Evolutionary conservation across 2,329 filamentous ascomycete genomes (phyloP).

Genomic region (Talaromyces verruculosus): DNA sequence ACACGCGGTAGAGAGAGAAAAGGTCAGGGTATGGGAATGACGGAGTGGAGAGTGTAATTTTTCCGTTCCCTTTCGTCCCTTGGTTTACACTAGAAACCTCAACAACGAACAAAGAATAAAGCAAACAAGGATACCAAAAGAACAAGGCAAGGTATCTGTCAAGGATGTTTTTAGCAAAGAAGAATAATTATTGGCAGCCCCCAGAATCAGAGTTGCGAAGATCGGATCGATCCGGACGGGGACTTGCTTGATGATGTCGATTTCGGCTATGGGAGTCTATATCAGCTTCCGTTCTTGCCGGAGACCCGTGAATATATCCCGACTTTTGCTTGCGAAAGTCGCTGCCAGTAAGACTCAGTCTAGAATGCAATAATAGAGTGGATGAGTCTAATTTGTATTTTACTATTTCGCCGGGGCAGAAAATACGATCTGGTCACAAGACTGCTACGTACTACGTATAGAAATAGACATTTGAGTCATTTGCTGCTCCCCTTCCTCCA

Average conservation of each 20-base stretch:
- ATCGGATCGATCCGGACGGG: constrained; percentile 13
- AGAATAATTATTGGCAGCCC: not conserved
- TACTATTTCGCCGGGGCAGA: not conserved
- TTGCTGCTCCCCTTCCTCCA: not conserved
- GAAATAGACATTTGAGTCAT: not conserved
- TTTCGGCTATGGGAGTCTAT: constrained; percentile 4
- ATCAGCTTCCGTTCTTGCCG: constrained; percentile 6
- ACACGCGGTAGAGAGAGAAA: not conserved
- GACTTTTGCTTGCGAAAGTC: not conserved
- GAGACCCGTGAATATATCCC: constrained; percentile 3
- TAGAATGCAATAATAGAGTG: not conserved
- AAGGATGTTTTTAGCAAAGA: not conserved
- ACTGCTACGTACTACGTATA: not conserved
- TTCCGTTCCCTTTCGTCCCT: constrained; percentile 3
- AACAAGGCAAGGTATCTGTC: not conserved
- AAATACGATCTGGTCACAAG: not conserved
- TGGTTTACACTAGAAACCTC: not conserved
- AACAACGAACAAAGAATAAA: not conserved
- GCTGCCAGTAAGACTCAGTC: not conserved
- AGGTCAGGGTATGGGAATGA: constrained; percentile 1
- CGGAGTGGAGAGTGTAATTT: constrained; percentile 13
- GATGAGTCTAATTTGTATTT: not conserved
- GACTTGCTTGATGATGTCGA: constrained; percentile 2
- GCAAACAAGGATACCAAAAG: not conserved
- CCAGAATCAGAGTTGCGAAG: not conserved